Evolutionary conservation across 371 early-diverging fungal species (phyloP), one percentile per base, ranked within the genome.

Genomic region (Mortierella sp.): DNA sequence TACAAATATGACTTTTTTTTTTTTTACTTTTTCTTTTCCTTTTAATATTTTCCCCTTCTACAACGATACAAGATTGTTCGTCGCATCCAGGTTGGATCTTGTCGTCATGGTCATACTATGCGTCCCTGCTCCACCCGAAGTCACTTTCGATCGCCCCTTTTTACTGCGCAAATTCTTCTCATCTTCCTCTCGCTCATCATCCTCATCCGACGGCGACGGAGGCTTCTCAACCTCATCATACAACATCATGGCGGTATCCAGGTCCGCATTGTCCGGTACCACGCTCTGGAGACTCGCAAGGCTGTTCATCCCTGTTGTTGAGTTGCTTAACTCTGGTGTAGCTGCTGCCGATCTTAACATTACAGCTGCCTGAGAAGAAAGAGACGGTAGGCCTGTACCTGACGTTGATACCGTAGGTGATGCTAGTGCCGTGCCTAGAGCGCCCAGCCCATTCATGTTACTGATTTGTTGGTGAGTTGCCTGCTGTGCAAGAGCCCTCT

Each of bases 101-200:
- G 79, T 78, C 60, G 65, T 70, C 71, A 74, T 78, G 22, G 79
- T 78, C 66, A 69, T 72, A 12, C 62, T 68, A n/a, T 67, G 64
- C 24, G 67, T 32, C 37, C 59, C 35, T 18, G n/a, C 32, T 35
- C 28, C 55, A 57, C 28, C 65, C 54, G 57, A 45, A 49, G 20
- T 51, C 72, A 28, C 30, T 18, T 20, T 30, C 35, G 40, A 26
- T 54, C n/a, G 52, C 12, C 70, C 35, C 10, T 55, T 52, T 37
- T 59, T 40, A 4, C 66, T 70, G 16, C 66, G 55, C 8, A 35
- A 40, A 24, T 10, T 35, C 65, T 65, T 75, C 18, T 67, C 61
- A n/a, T 71, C 67, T 2, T 75, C 70, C 62, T 77, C 77, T 24
- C 61, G 35, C 45, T 67, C 72, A 30, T 77, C 62, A 22, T 77